These are phyloP conservation scores for Psilocybe mexicana DNA, from an alignment of 1,284 basidiomycete species.

Conservation along the genomic window DNA sequence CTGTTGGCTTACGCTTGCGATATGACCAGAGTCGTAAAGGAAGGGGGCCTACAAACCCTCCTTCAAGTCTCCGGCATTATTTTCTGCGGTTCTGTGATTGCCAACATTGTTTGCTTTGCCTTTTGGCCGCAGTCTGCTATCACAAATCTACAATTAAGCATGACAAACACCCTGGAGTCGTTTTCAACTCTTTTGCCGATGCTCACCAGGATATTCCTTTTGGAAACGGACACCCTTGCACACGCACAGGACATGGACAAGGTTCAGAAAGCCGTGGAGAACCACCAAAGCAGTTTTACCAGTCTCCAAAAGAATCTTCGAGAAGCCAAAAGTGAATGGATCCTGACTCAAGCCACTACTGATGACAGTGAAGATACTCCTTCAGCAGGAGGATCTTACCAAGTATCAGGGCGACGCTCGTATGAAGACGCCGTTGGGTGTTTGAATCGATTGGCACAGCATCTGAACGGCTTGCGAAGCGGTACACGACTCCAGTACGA, in stretches of 20 bases:
- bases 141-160: conserved; percentile 78
- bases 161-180: conserved; percentile 84
- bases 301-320: conserved; percentile 79
- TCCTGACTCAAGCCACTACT: conserved; percentile 38
- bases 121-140: conserved; percentile 89
- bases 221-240: conserved; percentile 61
- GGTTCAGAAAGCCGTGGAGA: conserved; percentile 73
- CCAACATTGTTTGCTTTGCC: conserved; percentile 81
- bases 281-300: conserved; percentile 86
- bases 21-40: conserved; percentile 74
- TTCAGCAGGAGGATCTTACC: conserved; percentile 16
- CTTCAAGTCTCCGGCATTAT: conserved; percentile 80
- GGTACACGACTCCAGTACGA: conserved; percentile 84
- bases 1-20: neutral
- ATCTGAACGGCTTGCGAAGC: conserved; percentile 83
- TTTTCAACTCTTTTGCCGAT: conserved; percentile 84
- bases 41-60: conserved; percentile 80
- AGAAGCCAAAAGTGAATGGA: conserved; percentile 85
- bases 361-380: conserved; percentile 21
- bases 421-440: conserved; percentile 86
- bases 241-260: conserved; percentile 57
- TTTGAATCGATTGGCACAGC: conserved; percentile 87
- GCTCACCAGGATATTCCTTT: conserved; percentile 81
- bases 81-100: conserved; percentile 71
- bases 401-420: conserved; percentile 45